Conservation (phyloP, 768 basidiomycete genomes). For the Termitomyces sp. region DNA sequence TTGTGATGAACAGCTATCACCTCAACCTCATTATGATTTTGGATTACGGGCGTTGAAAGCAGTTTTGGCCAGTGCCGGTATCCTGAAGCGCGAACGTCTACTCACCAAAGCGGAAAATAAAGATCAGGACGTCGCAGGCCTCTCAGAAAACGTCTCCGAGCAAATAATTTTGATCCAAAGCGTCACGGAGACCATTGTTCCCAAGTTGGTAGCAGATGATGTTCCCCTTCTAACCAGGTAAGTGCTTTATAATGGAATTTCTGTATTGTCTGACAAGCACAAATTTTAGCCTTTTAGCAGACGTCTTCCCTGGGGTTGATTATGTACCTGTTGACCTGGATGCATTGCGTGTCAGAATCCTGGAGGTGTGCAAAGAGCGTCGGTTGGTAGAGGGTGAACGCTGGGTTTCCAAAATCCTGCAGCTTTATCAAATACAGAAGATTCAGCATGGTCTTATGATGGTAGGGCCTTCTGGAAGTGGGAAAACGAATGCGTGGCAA, state of each 20-base stretch:
- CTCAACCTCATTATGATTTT: constrained; percentile 98
- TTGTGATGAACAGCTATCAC: constrained; percentile 93
- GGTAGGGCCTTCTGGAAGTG: constrained; percentile 96
- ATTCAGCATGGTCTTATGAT: constrained; percentile 99
- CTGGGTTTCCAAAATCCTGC: constrained; percentile 94
- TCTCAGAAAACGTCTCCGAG: constrained; percentile 75
- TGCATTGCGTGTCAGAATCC: constrained; percentile 77
- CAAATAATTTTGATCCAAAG: constrained; percentile 98
- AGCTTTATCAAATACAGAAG: constrained; percentile 98
- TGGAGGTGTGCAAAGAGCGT: constrained; percentile 80
- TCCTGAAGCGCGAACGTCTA: constrained; percentile 89
- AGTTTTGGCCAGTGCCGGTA: constrained; percentile 94
- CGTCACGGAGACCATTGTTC: constrained; percentile 97
- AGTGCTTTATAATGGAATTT: constrained; percentile 13
- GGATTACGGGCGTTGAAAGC: constrained; percentile 96
- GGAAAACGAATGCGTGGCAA: constrained; percentile 97
- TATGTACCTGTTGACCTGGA: constrained; percentile 88
- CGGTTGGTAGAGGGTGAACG: constrained; percentile 81
- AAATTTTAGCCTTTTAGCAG: constrained; percentile 70
- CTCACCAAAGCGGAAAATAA: constrained; percentile 39
- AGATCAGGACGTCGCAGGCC: constrained; percentile 37
- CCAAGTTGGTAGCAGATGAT: constrained; percentile 96
- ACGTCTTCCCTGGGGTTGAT: constrained; percentile 95
- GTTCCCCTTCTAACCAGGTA: constrained; percentile 91
- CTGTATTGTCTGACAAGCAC: constrained; percentile 2